Evolutionary conservation across 164 flowering plant species (phyloP).

Genomic region (Vitis amurensis): DNA sequence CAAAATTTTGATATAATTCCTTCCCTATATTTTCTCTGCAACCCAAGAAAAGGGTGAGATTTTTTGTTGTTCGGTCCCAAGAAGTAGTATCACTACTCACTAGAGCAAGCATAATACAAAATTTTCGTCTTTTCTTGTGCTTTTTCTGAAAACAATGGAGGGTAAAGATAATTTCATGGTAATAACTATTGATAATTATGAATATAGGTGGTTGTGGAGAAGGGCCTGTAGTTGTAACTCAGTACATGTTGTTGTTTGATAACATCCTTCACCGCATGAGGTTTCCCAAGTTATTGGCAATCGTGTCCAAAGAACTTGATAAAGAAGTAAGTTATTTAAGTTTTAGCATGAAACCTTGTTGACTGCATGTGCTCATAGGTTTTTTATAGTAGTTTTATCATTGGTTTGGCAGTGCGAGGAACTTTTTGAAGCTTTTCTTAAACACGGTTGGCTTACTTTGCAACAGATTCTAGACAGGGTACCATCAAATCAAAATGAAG

Average conservation of each 20-base stretch:
- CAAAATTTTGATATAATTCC: too few species aligned
- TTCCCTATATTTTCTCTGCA: too few species aligned
- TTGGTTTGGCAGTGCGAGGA: slow-evolving; percentile 44
- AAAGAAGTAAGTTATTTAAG: slow-evolving; percentile 43
- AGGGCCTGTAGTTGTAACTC: slow-evolving; percentile 31
- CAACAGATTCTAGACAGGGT: slow-evolving; percentile 57
- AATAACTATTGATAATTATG: not conserved
- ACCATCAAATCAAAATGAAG: slow-evolving; percentile 27
- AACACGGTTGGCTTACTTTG: slow-evolving; percentile 87
- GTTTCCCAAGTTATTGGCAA: slow-evolving; percentile 69
- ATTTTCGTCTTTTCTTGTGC: not conserved
- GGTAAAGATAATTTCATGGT: too few species aligned
- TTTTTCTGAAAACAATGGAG: too few species aligned
- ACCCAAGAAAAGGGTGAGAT: too few species aligned
- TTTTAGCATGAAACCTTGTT: too few species aligned
- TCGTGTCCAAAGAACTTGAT: slow-evolving; percentile 55
- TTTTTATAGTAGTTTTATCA: not conserved
- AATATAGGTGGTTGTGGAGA: slow-evolving; percentile 43
- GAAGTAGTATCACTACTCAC: too few species aligned
- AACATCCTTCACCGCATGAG: slow-evolving; percentile 77
- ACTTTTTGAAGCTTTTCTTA: slow-evolving; percentile 67
- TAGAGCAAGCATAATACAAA: too few species aligned
- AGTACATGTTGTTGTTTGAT: slow-evolving; percentile 61
- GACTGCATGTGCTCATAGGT: too few species aligned
- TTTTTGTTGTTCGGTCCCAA: too few species aligned